Evolutionary conservation across 495 filamentous ascomycete genomes (phyloP), one percentile per base, ranked within the genome.

Genomic region (Paragyromitra xinjiangensis): DNA sequence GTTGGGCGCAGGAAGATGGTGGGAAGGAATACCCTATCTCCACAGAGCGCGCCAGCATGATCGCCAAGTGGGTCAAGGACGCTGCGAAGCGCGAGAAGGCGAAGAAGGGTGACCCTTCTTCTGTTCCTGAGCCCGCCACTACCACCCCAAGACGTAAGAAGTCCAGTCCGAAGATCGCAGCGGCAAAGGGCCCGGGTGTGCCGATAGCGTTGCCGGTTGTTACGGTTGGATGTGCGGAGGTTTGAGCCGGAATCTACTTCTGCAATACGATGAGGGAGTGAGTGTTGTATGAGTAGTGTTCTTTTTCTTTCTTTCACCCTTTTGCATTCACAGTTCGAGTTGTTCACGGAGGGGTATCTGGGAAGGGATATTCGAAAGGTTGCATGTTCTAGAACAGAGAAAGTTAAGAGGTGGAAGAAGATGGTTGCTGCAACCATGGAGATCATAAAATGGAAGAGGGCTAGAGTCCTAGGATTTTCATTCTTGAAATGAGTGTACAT

Each of bases 51-150:
- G 92, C 92, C 0, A 86, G 88, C 53, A 88, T 87, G 44, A 86
- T 94, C 62, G 87, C 89, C 3, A 84, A 89, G 29, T 94, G 92
- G 92, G 87, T 94, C 59, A 85, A 84, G 37, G 90, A 91, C 71
- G 90, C 83, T 24, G 82, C 82, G 70, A 87, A 85, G 82, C 86
- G 84, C 53, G 82, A 80, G 55, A 79, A 26, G 45, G 42, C 59
- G 66, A 22, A 56, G 37, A 48, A 42, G 24, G 73, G 64, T 1
- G 72, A 73, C 61, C 42, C 48, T 50, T 63, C 64, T 11, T 68
- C 58, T 6, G 63, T 69, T 42, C 24, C 67, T n/a, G 71, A 72
- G 42, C 53, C 48, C 37, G 42, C 50, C 9, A 5, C 69, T 39
- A 63, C 51, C 26, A 3, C 68, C 53, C 39, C 78, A 56, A 40